phyloP scores from a whole-genome alignment of 1,139 yeast species.

The Saccharomycopsis phalli region DNA sequence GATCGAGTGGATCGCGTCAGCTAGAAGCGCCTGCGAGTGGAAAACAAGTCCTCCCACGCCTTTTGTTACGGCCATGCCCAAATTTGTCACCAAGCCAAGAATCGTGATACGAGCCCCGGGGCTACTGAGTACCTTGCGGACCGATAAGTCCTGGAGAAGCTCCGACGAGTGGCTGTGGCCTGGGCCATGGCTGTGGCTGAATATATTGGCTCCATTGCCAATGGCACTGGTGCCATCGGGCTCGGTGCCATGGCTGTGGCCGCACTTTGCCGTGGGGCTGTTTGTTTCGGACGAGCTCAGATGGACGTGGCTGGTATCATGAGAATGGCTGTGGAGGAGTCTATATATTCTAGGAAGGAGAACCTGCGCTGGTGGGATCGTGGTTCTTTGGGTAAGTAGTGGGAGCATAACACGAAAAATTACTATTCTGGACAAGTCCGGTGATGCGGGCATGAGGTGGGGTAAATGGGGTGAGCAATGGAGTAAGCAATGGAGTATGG shows the following conservation, averaged over 20 bases:
- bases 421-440: too few species aligned
- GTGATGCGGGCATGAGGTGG: too few species aligned
- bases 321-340: slow-evolving; percentile 26
- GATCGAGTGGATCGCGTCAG: slow-evolving; percentile 89
- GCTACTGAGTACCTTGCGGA: slow-evolving; percentile 29
- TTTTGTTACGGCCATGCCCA: slow-evolving; percentile 78
- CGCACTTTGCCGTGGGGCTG: too few species aligned
- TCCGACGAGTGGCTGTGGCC: slow-evolving; percentile 31
- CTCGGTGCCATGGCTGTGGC: too few species aligned
- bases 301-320: slow-evolving; percentile 31
- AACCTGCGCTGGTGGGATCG: too few species aligned
- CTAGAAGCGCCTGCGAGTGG: slow-evolving; percentile 89
- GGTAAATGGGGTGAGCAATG: too few species aligned
- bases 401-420: too few species aligned
- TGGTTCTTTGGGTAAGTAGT: too few species aligned
- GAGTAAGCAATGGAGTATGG: too few species aligned
- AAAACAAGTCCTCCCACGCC: slow-evolving; percentile 84
- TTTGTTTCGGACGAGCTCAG: slow-evolving; percentile 33
- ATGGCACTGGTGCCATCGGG: neutral
- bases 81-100: slow-evolving; percentile 78
- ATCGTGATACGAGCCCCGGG: slow-evolving; percentile 93
- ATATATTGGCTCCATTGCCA: neutral
- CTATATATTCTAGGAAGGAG: too few species aligned
- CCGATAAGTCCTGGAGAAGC: slow-evolving; percentile 22
- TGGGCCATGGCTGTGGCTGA: slow-evolving; percentile 21